Conservation (phyloP, 2,329 filamentous ascomycete species). For the Trichoderma citrinoviride region DNA sequence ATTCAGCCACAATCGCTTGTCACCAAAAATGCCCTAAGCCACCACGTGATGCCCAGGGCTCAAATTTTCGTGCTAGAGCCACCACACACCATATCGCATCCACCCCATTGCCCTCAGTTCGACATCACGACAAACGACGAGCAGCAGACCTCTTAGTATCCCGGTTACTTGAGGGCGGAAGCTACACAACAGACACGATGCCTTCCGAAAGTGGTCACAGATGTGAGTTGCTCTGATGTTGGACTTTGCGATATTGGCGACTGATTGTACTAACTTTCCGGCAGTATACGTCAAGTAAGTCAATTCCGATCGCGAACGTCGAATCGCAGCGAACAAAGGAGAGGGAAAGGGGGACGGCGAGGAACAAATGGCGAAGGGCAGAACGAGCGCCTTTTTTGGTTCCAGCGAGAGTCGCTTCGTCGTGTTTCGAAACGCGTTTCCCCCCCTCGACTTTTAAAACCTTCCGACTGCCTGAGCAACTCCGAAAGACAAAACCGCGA, state of each 20-base stretch:
- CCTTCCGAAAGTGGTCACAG: constrained; percentile 84
- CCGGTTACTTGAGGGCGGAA: constrained; percentile 48
- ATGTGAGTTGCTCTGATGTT: constrained; percentile 59
- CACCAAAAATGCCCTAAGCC: constrained; percentile 32
- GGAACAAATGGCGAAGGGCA: neutral
- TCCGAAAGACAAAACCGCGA: constrained; percentile 19
- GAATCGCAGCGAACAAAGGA: neutral
- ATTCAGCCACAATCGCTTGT: constrained; percentile 9
- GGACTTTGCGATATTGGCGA: neutral
- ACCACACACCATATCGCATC: constrained; percentile 39
- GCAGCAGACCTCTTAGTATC: constrained; percentile 42
- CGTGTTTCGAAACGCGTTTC: neutral
- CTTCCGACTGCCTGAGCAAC: constrained; percentile 3
- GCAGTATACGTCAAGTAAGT: constrained; percentile 89
- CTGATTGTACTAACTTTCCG: constrained; percentile 38
- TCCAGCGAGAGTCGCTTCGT: neutral
- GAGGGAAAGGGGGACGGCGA: neutral
- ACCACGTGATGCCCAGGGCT: constrained; percentile 40
- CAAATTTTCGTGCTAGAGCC: constrained; percentile 35
- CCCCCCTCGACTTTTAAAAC: neutral
- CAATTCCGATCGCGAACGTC: constrained; percentile 21
- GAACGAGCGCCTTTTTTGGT: neutral
- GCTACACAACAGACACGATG: constrained; percentile 65
- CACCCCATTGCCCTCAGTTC: constrained; percentile 33
- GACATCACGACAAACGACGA: constrained; percentile 46